Conservation (phyloP, 345 rosid species). For the Ceriops tagal region DNA sequence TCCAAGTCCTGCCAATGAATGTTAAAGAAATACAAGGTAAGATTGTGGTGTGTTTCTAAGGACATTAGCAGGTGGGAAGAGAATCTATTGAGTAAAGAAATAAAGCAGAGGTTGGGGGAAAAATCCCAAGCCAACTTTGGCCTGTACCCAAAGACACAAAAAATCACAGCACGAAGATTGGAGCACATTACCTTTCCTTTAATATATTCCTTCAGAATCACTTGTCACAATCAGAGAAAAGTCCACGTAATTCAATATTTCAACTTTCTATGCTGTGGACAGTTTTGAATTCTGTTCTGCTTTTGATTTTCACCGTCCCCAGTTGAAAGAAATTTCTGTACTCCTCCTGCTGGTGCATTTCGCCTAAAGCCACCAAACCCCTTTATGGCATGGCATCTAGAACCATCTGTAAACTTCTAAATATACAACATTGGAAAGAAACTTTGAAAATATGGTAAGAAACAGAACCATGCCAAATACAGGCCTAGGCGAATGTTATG, state of each 20-base stretch:
- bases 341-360: not conserved
- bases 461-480: too few relatives aligned
- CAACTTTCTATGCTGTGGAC: conserved; percentile 9
- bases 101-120: conserved; percentile 4
- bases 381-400: not conserved
- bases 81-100: conserved; percentile 15
- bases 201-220: conserved; percentile 35
- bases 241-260: conserved; percentile 28
- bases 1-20: conserved; percentile 7
- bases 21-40: conserved; percentile 13
- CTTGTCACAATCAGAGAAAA: conserved; percentile 31
- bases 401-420: not conserved
- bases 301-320: not conserved
- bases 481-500: too few relatives aligned
- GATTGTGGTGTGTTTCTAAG: conserved; percentile 16
- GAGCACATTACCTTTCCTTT: conserved; percentile 24
- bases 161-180: conserved; percentile 22
- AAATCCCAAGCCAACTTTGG: conserved; percentile 16
- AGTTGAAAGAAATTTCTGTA: conserved; percentile 7
- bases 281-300: conserved; percentile 5
- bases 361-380: not conserved
- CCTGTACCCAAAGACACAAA: conserved; percentile 17
- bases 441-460: too few relatives aligned
- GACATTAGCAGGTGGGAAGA: conserved; percentile 16
- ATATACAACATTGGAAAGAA: too few relatives aligned